Percentiles rank a stretch among this genome's conserved stretches.
phyloP scores from a whole-genome alignment of 306 rosid species.

The Oxytropis ochrocephala region DNA sequence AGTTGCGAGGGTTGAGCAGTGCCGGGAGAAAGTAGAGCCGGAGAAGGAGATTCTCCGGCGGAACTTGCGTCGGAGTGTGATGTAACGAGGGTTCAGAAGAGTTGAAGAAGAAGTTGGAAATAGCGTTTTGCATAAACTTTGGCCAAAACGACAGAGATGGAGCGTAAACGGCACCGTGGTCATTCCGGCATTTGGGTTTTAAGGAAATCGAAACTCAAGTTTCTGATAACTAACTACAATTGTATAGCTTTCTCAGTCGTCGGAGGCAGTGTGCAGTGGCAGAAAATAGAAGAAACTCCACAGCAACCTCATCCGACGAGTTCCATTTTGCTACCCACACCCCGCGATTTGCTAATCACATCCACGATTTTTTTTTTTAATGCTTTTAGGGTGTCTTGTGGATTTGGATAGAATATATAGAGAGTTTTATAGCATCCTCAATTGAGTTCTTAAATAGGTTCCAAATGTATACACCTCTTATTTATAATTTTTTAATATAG shows the following conservation, averaged over 20 bases:
- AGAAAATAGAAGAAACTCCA: not conserved
- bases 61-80: slow-evolving; percentile 35
- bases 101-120: not conserved
- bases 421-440: no score
- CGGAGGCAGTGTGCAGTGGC: not conserved
- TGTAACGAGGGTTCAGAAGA: slow-evolving; percentile 20
- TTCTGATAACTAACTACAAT: not conserved
- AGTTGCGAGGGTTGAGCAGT: slow-evolving; percentile 31
- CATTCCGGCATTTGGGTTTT: slow-evolving; percentile 27
- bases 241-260: not conserved
- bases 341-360: no score
- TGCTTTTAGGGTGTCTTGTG: no score
- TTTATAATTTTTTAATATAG: no score
- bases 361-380: no score
- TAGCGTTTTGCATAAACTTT: slow-evolving; percentile 28
- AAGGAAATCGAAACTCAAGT: not conserved
- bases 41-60: slow-evolving; percentile 28
- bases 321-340: no score
- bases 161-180: slow-evolving; percentile 42
- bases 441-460: no score
- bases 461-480: no score
- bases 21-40: slow-evolving; percentile 27
- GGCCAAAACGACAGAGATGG: slow-evolving; percentile 56
- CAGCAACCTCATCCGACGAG: slow-evolving; percentile 10
- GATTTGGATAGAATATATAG: no score